These are phyloP conservation scores for Xylaria telfairii DNA, from an alignment of 495 filamentous ascomycete genomes.

Conservation along the genomic window DNA sequence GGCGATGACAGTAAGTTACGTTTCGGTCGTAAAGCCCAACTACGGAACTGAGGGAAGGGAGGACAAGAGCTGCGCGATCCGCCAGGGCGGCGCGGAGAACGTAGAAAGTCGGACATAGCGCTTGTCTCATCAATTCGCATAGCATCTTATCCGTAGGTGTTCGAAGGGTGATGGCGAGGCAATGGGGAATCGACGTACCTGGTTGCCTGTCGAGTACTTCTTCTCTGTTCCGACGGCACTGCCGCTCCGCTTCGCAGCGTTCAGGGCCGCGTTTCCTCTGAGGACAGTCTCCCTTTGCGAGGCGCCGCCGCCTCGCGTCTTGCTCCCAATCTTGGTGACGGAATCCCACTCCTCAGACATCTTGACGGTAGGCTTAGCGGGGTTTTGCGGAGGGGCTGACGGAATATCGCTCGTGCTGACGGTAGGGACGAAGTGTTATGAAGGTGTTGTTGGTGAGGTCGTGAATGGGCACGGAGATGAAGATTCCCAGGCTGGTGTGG, in stretches of 20 bases:
- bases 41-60: neutral
- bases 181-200: conserved; percentile 62
- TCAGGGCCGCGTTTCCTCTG: conserved; percentile 83
- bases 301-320: conserved; percentile 66
- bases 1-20: neutral
- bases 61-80: neutral
- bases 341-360: conserved; percentile 81
- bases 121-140: neutral
- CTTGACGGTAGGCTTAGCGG: conserved; percentile 19
- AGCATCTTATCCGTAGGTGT: neutral
- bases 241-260: conserved; percentile 85
- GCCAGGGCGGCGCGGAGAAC: too few species aligned
- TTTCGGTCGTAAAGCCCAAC: neutral
- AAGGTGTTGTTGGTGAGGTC: neutral
- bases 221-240: conserved; percentile 86
- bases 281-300: conserved; percentile 82
- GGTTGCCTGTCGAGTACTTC: conserved; percentile 79
- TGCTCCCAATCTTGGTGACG: conserved; percentile 92
- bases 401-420: conserved; percentile 14
- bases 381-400: conserved; percentile 5
- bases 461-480: neutral
- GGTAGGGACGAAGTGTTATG: neutral
- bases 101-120: neutral
- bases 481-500: neutral
- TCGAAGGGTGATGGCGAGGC: conserved; percentile 3